Percentiles rank a stretch among this genome's conserved stretches.
Evolutionary conservation across 148 eudicot species (phyloP).

Genomic region (Oxyria digyna): DNA sequence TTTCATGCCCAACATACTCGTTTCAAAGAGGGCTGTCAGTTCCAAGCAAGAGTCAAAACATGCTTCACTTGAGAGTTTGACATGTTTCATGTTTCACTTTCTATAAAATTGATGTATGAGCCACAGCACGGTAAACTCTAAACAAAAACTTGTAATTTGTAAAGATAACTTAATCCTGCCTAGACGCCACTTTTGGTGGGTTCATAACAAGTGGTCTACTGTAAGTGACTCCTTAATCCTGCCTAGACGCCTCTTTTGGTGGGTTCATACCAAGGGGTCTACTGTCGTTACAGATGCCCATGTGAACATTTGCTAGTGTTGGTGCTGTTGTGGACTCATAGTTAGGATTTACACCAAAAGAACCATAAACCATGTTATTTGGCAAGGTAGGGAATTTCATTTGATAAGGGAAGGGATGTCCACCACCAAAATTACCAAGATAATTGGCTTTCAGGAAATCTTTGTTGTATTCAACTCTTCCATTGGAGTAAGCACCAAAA

Average conservation of each 20-base stretch:
- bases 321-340: slow-evolving; percentile 13
- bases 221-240: slow-evolving; percentile 36
- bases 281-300: slow-evolving; percentile 14
- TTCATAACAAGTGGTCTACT: no score
- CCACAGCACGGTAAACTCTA: no score
- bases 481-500: slow-evolving; percentile 22
- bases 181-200: no score
- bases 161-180: no score
- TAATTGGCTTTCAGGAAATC: slow-evolving; percentile 24
- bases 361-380: slow-evolving; percentile 19
- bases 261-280: slow-evolving; percentile 18
- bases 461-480: slow-evolving; percentile 17
- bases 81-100: not conserved
- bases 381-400: slow-evolving; percentile 28
- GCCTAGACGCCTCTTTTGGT: slow-evolving; percentile 31
- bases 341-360: slow-evolving; percentile 14
- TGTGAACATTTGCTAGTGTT: slow-evolving; percentile 16
- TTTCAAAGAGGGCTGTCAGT: no score
- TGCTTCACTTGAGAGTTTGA: no score
- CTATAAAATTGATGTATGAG: not conserved
- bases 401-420: slow-evolving; percentile 29
- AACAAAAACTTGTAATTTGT: no score
- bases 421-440: slow-evolving; percentile 20
- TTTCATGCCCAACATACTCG: no score
- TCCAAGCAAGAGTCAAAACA: no score